phyloP scores from a whole-genome alignment of 2,329 filamentous ascomycete genomes.

The Claviceps spartinae region DNA sequence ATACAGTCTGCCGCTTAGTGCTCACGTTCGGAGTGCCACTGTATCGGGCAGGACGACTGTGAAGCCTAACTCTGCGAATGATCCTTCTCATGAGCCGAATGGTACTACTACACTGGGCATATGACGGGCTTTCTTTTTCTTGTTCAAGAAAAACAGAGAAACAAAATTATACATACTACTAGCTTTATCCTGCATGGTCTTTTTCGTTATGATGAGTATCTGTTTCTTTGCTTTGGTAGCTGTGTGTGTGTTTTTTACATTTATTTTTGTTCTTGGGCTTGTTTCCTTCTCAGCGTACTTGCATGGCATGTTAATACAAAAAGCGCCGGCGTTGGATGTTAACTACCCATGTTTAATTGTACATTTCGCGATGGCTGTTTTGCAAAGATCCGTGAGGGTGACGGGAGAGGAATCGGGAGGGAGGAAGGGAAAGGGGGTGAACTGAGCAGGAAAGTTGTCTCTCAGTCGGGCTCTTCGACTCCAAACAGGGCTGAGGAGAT shows the following conservation, averaged over 20 bases:
- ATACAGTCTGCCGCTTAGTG: conserved; percentile 55
- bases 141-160: neutral
- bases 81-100: conserved; percentile 55
- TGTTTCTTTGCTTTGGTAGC: neutral
- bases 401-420: neutral
- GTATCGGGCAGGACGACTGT: conserved; percentile 47
- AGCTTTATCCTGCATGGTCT: neutral
- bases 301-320: conserved; percentile 18
- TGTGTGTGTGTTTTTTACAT: neutral
- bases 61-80: conserved; percentile 48
- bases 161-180: neutral
- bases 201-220: neutral
- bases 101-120: conserved; percentile 43
- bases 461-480: too few relatives aligned
- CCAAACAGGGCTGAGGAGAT: too few relatives aligned
- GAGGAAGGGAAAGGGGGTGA: too few relatives aligned
- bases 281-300: conserved; percentile 21
- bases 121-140: neutral
- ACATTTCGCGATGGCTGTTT: conserved; percentile 15
- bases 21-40: conserved; percentile 43
- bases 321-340: conserved; percentile 22
- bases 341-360: conserved; percentile 12
- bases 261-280: conserved; percentile 10
- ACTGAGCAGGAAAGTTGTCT: too few relatives aligned
- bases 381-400: conserved; percentile 13